Base-by-base conservation (phyloP, 306 rosid genomes). In the Ceratonia siliqua region DNA sequence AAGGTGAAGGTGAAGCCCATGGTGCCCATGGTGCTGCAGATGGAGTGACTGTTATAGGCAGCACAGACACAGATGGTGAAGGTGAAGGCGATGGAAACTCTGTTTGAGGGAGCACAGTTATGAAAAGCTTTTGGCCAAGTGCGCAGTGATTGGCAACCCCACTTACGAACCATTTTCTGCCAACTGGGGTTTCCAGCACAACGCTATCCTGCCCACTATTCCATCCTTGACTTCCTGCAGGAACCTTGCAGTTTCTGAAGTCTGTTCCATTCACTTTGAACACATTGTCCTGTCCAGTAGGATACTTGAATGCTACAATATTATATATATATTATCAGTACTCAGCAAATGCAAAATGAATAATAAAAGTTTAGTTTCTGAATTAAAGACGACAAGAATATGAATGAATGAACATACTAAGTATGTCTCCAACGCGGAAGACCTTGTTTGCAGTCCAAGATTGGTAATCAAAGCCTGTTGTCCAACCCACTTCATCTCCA, bases 341-440 rank as follows among this genome's bases (percentile, higher is more conserved):
- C n/a, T n/a, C n/a, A n/a, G n/a, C n/a, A n/a, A n/a, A n/a, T n/a
- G n/a, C n/a, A n/a, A n/a, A n/a, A n/a, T n/a, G n/a, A n/a, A n/a
- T n/a, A n/a, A 38, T 38, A 5, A 1, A 28, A 28, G 32, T 38
- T 1, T 8, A 38, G 11, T 38, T 6, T 5, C 1, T n/a, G n/a
- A n/a, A n/a, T n/a, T n/a, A n/a, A n/a, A n/a, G n/a, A n/a, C n/a
- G n/a, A 33, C 8, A 38, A 42, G 43, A 17, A 15, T 32, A 10
- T 21, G 62, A 22, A 35, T 35, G n/a, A 64, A n/a, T 6, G 58
- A 43, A 9, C 79, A 68, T 75, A 62, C 81, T 4, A 5, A 81
- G 62, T 54, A 5, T 69, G 81, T 81, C 84, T 0, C 78, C 84
- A 6, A 75, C 68, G 20, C 7, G 69, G 69, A 81, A 81, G 68